Conservation (phyloP, 306 rosid genomes). For the Quercus glauca region DNA sequence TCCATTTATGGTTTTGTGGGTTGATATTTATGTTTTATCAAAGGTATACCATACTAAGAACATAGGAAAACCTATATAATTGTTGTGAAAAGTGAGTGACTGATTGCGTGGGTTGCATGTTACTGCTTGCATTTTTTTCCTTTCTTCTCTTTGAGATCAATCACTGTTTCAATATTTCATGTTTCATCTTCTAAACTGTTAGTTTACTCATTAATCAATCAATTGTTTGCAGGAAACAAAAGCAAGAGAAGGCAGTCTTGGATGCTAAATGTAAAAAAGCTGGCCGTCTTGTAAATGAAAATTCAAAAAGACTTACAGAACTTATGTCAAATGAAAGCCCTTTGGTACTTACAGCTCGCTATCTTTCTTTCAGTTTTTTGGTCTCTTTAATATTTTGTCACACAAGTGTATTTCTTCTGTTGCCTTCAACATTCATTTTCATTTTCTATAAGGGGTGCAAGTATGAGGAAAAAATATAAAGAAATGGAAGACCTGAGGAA, state of each 20-base stretch:
- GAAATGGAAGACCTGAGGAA: constrained; percentile 77
- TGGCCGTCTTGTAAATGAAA: constrained; percentile 32
- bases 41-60: too few species aligned
- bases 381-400: constrained; percentile 20
- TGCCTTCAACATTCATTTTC: constrained; percentile 19
- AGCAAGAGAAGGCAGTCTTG: constrained; percentile 41
- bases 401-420: constrained; percentile 9
- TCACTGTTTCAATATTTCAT: constrained; percentile 1
- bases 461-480: constrained; percentile 48
- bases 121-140: too few species aligned
- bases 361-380: constrained; percentile 16
- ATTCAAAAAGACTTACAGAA: constrained; percentile 45
- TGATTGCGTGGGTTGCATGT: too few species aligned
- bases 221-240: constrained; percentile 51
- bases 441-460: constrained; percentile 53
- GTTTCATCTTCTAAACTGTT: constrained; percentile 19
- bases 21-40: too few species aligned
- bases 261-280: constrained; percentile 54
- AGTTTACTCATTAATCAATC: constrained; percentile 12
- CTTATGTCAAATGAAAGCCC: constrained; percentile 47
- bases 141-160: neutral
- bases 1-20: too few species aligned
- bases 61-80: too few species aligned
- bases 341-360: constrained; percentile 46
- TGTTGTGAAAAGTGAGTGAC: too few species aligned